phyloP scores from a whole-genome alignment of 2,329 filamentous ascomycete genomes.

The Meredithiella fracta region DNA sequence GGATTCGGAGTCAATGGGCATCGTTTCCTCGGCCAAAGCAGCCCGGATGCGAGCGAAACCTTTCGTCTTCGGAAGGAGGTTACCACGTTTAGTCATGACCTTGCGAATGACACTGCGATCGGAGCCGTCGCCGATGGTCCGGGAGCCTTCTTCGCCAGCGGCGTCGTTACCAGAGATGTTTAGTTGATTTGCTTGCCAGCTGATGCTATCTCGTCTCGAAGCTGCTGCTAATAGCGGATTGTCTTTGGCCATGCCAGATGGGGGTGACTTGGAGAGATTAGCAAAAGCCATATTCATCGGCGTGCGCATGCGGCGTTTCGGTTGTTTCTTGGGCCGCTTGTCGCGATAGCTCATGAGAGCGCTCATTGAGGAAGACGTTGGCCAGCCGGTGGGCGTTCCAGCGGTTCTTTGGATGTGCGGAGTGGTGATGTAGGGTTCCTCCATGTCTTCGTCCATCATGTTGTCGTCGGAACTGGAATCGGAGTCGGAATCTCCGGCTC shows the following conservation, averaged over 20 bases:
- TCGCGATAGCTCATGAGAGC: conserved; percentile 73
- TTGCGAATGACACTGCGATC: conserved; percentile 65
- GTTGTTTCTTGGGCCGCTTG: conserved; percentile 52
- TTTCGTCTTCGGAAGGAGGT: conserved; percentile 91
- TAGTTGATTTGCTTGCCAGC: conserved; percentile 75
- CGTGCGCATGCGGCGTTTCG: conserved; percentile 38
- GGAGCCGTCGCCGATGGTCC: conserved; percentile 50
- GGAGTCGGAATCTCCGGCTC: conserved; percentile 54
- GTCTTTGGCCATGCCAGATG: conserved; percentile 29
- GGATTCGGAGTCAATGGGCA: conserved; percentile 76
- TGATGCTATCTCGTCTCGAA: conserved; percentile 74
- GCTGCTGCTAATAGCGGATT: conserved; percentile 23
- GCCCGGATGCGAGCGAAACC: conserved; percentile 87
- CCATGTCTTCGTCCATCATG: conserved; percentile 56
- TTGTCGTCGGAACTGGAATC: conserved; percentile 58
- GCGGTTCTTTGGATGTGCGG: conserved; percentile 37
- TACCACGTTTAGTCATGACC: conserved; percentile 72
- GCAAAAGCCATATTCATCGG: conserved; percentile 31
- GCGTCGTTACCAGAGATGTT: conserved; percentile 59
- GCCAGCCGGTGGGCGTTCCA: conserved; percentile 28
- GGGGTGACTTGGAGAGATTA: conserved; percentile 55
- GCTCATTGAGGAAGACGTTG: conserved; percentile 18
- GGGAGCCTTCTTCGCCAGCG: conserved; percentile 45
- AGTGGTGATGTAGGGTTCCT: conserved; percentile 68
- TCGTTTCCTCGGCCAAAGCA: conserved; percentile 71